Conservation (phyloP, 768 basidiomycete genomes). For the Mycena sanguinolenta region DNA sequence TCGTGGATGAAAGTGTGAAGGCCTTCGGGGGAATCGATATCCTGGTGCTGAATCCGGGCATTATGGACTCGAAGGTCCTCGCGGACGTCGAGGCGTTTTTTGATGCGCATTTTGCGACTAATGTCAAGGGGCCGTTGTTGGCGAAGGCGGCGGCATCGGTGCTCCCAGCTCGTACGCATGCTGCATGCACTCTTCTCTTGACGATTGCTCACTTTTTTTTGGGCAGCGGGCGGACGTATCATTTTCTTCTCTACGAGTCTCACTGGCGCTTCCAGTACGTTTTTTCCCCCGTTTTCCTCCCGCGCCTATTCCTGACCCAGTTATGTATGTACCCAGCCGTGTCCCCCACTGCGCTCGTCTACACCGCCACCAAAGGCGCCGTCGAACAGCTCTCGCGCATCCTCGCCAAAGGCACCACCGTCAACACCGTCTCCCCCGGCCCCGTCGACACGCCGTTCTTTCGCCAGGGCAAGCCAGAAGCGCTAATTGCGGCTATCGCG, state of each 20-base stretch:
- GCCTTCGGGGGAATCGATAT: slow-evolving; percentile 69
- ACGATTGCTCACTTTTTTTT: background rate
- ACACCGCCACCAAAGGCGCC: slow-evolving; percentile 70
- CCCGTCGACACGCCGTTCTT: slow-evolving; percentile 70
- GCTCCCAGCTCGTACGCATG: slow-evolving; percentile 57
- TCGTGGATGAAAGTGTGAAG: slow-evolving; percentile 63
- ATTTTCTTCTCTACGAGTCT: slow-evolving; percentile 71
- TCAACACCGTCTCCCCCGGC: slow-evolving; percentile 70
- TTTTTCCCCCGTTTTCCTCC: too few relatives aligned
- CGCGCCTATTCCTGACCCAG: background rate
- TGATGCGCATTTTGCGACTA: slow-evolving; percentile 64
- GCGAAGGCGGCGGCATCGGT: slow-evolving; percentile 60
- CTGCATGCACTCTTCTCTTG: too few relatives aligned
- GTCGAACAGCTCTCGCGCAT: slow-evolving; percentile 71
- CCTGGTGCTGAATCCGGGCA: slow-evolving; percentile 69
- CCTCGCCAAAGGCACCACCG: slow-evolving; percentile 65
- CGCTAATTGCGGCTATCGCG: slow-evolving; percentile 59
- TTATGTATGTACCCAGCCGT: slow-evolving; percentile 44
- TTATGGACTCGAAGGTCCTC: slow-evolving; percentile 67
- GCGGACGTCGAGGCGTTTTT: slow-evolving; percentile 64
- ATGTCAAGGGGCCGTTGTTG: slow-evolving; percentile 73
- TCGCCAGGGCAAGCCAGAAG: slow-evolving; percentile 64
- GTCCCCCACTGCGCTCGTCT: slow-evolving; percentile 63
- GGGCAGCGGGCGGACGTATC: slow-evolving; percentile 66
- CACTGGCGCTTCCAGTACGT: slow-evolving; percentile 56